Base-by-base conservation (phyloP, 345 rosid species). In the Lepidium aucheri region DNA sequence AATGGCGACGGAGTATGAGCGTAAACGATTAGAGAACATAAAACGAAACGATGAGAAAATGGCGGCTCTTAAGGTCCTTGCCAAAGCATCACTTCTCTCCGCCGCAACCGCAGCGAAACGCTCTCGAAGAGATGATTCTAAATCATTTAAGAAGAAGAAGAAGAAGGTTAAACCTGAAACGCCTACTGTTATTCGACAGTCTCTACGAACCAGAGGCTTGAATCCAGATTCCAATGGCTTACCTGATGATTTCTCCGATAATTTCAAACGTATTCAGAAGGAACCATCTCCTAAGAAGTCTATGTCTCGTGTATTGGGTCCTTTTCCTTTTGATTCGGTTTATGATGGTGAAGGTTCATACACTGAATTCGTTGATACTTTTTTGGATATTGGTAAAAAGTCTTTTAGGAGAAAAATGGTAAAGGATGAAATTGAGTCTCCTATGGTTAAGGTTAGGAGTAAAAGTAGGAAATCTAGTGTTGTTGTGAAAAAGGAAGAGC, bases 1-100 rank as follows among this genome's bases (percentile, higher is more conserved):
- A 49, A 88, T 88, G 98, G 95, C 81, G 83, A 63, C 95, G 3
- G 96, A 93, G 58, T 93, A 93, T 72, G 99, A 90, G 76, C 84
- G 84, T 6, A 74, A 70, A 64, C 77, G 97, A 70, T 81, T 88
- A 26, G 92, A 86, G 72, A 90, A 88, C 78, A 93, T 90, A 30
- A 80, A 75, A 47, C 79, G 95, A 38, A 93, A 93, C 59, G 86
- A 73, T 3, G 81, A 93, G 69, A 83, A 84, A 86, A 43, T 93
- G 69, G 87, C 97, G 9, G 76, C 92, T n/a, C 89, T 90, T 53
- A 82, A 88, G 1, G 68, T 93, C 77, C 89, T 36, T 0, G 73
- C 87, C 62, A 76, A 67, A 53, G 87, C 79, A 45, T 68, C 90
- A 63, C 69, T 74, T 12, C 86, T 90, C 75, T 75, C 87, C 14